phyloP scores from a whole-genome alignment of 805 yeast genomes.

The Starmerella stellata region DNA sequence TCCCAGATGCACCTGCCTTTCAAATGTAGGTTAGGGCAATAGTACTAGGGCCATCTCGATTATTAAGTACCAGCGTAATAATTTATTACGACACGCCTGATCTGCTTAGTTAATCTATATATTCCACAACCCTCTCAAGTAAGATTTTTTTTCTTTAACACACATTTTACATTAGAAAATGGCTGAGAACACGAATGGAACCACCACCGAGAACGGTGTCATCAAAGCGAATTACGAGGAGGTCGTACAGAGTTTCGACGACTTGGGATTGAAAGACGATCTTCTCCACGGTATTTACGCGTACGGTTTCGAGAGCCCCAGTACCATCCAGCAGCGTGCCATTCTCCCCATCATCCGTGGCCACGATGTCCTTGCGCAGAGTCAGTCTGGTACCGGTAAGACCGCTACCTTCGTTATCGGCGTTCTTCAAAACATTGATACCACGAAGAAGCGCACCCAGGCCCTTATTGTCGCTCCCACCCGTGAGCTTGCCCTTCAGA shows the following conservation, averaged over 20 bases:
- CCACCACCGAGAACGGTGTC: conserved; percentile 27
- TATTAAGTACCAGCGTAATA: no score
- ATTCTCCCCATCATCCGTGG: conserved; percentile 87
- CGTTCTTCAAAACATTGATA: conserved; percentile 42
- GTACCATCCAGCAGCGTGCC: conserved; percentile 95
- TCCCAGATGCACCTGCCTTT: no score
- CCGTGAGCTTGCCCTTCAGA: conserved; percentile 91
- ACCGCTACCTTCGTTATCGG: conserved; percentile 77
- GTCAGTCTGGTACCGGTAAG: conserved; percentile 81
- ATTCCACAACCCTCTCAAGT: neutral
- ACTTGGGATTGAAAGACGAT: conserved; percentile 51
- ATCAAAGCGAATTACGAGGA: conserved; percentile 95
- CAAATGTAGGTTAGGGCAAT: no score
- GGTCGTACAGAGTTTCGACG: conserved; percentile 58
- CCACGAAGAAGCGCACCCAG: conserved; percentile 56
- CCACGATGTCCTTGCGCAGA: conserved; percentile 81
- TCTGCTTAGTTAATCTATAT: no score
- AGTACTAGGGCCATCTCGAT: no score
- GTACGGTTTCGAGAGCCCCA: conserved; percentile 90
- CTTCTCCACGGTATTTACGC: conserved; percentile 47
- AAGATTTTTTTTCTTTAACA: neutral
- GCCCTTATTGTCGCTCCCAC: conserved; percentile 93
- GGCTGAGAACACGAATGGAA: conserved; percentile 4
- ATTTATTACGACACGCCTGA: no score
- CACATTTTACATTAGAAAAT: conserved; percentile 4